Evolutionary conservation across 352 stramenopile genomes (phyloP), one percentile per base, ranked within the genome.

Genomic region (Pythium grandisporangium): DNA sequence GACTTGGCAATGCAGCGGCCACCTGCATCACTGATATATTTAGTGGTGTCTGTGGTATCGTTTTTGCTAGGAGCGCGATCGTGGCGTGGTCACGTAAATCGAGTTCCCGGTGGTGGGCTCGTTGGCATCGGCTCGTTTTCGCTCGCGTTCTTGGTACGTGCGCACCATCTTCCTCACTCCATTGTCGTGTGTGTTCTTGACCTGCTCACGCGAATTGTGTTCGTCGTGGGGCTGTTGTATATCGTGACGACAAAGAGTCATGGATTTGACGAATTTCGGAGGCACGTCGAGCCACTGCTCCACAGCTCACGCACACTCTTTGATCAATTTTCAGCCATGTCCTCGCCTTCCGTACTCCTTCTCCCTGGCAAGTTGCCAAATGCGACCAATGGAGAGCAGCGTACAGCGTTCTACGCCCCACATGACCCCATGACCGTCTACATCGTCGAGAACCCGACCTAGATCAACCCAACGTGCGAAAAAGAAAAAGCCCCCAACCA

Each of bases 241-340:
- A n/a, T n/a, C n/a, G n/a, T n/a, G n/a, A n/a, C n/a, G n/a, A n/a
- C n/a, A n/a, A n/a, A 90, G 76, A 73, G 60, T 37, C 54, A 80
- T 35, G 77, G 77, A 2, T 87, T 86, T 49, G 71, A 90, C 13
- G 73, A 90, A 40, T 87, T 90, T 39, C 70, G 59, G 29, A 75
- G 62, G 32, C 77, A 87, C 36, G 46, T 87, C 22, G 35, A 68
- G 25, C 77, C 77, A 6, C 58, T 87, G 38, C 61, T 90, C 25
- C 58, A 72, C 30, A 54, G 54, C 17, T 90, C 77, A 21, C 62
- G 77, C 16, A 22, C 41, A 4, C 45, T 90, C 13, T 63, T 70
- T 56, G 43, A 48, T 5, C 68, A 73, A 49, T 87, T 90, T 41
- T 43, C 45, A 16, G 46, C 67, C n/a, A 39, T 82, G 11, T 57